phyloP scores from a whole-genome alignment of 805 yeast genomes.

The Dipodascopsis uninucleata region DNA sequence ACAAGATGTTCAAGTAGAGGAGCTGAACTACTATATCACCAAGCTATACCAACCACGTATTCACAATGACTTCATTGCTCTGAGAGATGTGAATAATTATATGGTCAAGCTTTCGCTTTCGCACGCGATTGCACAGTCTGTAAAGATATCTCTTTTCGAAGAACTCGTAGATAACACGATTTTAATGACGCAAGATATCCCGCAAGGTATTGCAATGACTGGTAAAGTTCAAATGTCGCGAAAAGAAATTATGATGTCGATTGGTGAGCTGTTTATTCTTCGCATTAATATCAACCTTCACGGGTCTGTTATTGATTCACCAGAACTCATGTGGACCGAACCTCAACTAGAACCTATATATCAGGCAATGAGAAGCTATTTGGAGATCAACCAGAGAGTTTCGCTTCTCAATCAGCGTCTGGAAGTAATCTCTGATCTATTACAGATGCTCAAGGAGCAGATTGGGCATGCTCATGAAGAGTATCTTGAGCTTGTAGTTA shows the following conservation, averaged over 20 bases:
- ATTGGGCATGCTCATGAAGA: slow-evolving; percentile 90
- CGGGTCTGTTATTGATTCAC: slow-evolving; percentile 78
- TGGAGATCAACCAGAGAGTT: slow-evolving; percentile 93
- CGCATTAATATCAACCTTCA: slow-evolving; percentile 45
- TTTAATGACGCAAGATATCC: slow-evolving; percentile 95
- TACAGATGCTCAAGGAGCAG: slow-evolving; percentile 96
- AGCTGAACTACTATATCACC: slow-evolving; percentile 91
- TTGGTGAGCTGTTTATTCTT: slow-evolving; percentile 90
- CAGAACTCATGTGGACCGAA: slow-evolving; percentile 98
- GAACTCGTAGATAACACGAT: slow-evolving; percentile 95
- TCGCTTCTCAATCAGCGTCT: slow-evolving; percentile 83
- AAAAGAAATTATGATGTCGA: slow-evolving; percentile 93
- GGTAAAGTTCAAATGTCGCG: slow-evolving; percentile 95
- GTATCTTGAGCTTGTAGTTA: slow-evolving; percentile 85
- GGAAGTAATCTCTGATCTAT: slow-evolving; percentile 87
- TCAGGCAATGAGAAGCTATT: slow-evolving; percentile 82
- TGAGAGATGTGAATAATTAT: slow-evolving; percentile 84
- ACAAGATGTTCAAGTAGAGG: slow-evolving; percentile 92
- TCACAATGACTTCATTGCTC: slow-evolving; percentile 90
- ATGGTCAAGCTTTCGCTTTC: slow-evolving; percentile 90
- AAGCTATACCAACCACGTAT: slow-evolving; percentile 92
- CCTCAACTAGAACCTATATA: slow-evolving; percentile 97
- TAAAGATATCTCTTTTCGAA: slow-evolving; percentile 90
- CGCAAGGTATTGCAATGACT: slow-evolving; percentile 88
- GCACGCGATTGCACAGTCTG: slow-evolving; percentile 94